These are phyloP conservation scores for Rhizophlyctis rosea DNA, from an alignment of 192 early-diverging fungal species.

Conservation along the genomic window DNA sequence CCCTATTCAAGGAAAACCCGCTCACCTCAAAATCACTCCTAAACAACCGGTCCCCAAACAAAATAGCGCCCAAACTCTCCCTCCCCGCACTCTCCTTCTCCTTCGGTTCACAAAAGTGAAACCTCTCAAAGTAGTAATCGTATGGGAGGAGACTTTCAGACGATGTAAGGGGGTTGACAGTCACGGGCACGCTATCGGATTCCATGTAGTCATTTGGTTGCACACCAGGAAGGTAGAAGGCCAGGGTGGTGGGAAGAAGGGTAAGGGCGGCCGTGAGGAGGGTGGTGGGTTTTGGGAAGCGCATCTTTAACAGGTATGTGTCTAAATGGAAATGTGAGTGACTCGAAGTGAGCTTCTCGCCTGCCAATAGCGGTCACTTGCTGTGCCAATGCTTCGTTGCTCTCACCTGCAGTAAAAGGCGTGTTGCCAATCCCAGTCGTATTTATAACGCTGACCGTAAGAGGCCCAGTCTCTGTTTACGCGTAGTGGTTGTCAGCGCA, in stretches of 20 bases:
- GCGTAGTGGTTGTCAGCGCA: too few relatives aligned
- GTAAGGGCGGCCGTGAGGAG: neutral
- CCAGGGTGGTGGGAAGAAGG: slow-evolving; percentile 18
- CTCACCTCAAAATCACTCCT: slow-evolving; percentile 72
- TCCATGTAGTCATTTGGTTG: slow-evolving; percentile 80
- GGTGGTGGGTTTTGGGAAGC: too few relatives aligned
- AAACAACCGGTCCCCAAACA: slow-evolving; percentile 95
- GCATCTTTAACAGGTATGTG: too few relatives aligned
- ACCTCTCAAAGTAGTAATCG: slow-evolving; percentile 83
- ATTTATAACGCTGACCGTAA: too few relatives aligned
- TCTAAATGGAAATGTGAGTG: too few relatives aligned
- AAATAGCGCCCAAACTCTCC: slow-evolving; percentile 85
- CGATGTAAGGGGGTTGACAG: slow-evolving; percentile 87
- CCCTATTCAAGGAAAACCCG: neutral
- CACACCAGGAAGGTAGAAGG: slow-evolving; percentile 93
- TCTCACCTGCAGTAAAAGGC: too few relatives aligned
- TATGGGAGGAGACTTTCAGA: slow-evolving; percentile 64
- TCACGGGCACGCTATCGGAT: slow-evolving; percentile 67
- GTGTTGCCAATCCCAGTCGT: too few relatives aligned
- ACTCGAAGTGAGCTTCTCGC: too few relatives aligned
- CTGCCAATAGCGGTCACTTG: too few relatives aligned
- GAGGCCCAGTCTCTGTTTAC: too few relatives aligned
- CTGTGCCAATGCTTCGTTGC: too few relatives aligned
- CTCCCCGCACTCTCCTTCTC: slow-evolving; percentile 48
- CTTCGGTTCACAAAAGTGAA: slow-evolving; percentile 79